Evolutionary conservation across 2,329 filamentous ascomycete species (phyloP), one percentile per base, ranked within the genome.

Genomic region (Phyllosticta citriasiana): DNA sequence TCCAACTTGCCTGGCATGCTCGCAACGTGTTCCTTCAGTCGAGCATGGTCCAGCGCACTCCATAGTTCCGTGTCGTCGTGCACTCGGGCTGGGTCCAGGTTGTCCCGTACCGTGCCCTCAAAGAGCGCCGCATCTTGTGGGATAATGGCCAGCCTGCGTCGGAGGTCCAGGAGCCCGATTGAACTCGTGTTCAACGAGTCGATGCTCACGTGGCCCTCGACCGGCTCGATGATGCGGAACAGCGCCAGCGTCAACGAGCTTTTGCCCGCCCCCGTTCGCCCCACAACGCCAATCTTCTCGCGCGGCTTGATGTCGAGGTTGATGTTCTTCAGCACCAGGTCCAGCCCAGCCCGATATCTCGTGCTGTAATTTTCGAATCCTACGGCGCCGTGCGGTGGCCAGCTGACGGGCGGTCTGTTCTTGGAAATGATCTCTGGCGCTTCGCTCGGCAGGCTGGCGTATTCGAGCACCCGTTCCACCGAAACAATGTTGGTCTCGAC

Each of bases 401-500:
- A 99, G 68, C 89, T 89, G 65, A 91, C 89, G 9, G 91, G 86
- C 51, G 94, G 93, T 56, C 93, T 83, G 72, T 89, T 88, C 75
- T 90, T 88, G 70, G 89, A 88, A 68, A 97, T 88, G 66, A 97
- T 90, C 73, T 99, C 94, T 7, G 92, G 91, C 57, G 94, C 93
- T 78, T 99, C 94, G 73, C 88, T 94, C 26, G 93, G 92, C 65
- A 99, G 82, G 57, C 84, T 83, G 62, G 93, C 90, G 76, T 99
- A 99, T 75, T 99, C 95, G 57, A 99, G 85, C 55, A 99, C 92
- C 70, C 94, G 88, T 81, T 99, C 94, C 47, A 99, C 94, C 9
- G 93, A 96, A 54, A 99, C 93, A 70, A 99, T 99, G 76, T 99
- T 99, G n/a, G 93, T 97, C 80, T 99, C 95, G n/a, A 99, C 94